phyloP scores from a whole-genome alignment of 2,329 filamentous ascomycete species.

The Fusarium torreyae region DNA sequence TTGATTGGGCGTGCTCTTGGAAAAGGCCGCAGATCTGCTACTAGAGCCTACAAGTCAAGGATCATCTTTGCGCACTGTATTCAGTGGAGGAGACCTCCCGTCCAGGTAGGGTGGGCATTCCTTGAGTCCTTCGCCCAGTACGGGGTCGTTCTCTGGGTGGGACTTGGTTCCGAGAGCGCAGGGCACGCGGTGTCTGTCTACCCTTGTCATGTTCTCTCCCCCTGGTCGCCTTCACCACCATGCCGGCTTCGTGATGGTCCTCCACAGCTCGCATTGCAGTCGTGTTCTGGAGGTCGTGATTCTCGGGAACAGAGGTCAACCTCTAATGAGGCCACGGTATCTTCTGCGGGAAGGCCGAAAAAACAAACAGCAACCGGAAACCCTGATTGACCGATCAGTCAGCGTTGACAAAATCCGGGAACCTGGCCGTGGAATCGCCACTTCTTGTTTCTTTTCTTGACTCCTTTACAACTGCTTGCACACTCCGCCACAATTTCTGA shows the following conservation, averaged over 20 bases:
- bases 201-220: conserved; percentile 39
- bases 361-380: conserved; percentile 22
- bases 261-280: conserved; percentile 40
- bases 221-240: conserved; percentile 46
- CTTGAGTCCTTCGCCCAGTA: conserved; percentile 46
- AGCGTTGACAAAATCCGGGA: conserved; percentile 23
- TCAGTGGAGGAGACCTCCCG: conserved; percentile 31
- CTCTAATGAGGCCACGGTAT: conserved; percentile 30
- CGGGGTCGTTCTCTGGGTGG: conserved; percentile 42
- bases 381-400: conserved; percentile 29
- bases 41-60: conserved; percentile 32
- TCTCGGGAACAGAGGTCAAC: conserved; percentile 30
- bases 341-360: conserved; percentile 17
- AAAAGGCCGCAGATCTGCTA: conserved; percentile 54
- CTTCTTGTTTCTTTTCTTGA: conserved; percentile 10
- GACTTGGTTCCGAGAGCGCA: conserved; percentile 36
- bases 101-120: conserved; percentile 44
- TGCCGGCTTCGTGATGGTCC: conserved; percentile 47
- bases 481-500: conserved; percentile 50
- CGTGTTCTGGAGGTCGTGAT: conserved; percentile 29
- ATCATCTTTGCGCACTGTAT: conserved; percentile 46
- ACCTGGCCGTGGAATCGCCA: conserved; percentile 35
- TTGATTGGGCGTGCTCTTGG: conserved; percentile 49
- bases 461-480: conserved; percentile 11
- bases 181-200: conserved; percentile 41